Evolutionary conservation across 208 protist genomes (phyloP).

Genomic region (Porcisia hertigi): DNA sequence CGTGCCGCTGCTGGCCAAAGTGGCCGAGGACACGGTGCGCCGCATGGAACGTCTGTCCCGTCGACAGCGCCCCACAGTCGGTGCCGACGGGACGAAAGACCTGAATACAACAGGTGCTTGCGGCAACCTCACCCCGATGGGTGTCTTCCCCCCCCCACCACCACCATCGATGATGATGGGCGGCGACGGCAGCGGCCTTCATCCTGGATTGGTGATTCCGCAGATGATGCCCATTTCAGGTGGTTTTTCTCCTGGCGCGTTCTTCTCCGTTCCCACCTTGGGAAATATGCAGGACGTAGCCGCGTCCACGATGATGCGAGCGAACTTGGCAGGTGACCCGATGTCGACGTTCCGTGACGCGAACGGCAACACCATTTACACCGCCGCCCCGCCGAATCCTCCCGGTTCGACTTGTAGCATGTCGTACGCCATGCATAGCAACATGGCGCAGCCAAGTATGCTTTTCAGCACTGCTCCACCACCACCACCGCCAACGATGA

Average conservation of each 20-base stretch:
- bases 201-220: conserved; percentile 12
- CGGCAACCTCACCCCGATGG: conserved; percentile 2
- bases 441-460: not conserved
- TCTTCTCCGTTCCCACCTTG: conserved; percentile 14
- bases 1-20: conserved; percentile 73
- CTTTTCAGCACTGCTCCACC: not conserved
- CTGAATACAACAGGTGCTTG: conserved; percentile 2
- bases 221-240: conserved; percentile 10
- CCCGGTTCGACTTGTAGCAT: not conserved
- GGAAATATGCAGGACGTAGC: conserved; percentile 5
- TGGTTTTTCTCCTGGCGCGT: conserved; percentile 9
- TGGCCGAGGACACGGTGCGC: conserved; percentile 70
- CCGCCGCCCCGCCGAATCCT: not conserved
- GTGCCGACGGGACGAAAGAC: conserved; percentile 2
- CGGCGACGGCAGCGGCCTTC: not conserved
- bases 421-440: conserved; percentile 11
- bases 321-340: not conserved
- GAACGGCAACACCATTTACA: conserved; percentile 20
- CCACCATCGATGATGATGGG: too few relatives aligned
- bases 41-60: conserved; percentile 66
- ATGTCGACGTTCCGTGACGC: conserved; percentile 16
- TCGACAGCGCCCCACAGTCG: conserved; percentile 19
- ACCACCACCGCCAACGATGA: not conserved
- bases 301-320: conserved; percentile 9
- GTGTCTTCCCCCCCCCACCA: not conserved